These are phyloP conservation scores for Malassezia sp. DNA, from an alignment of 1,284 basidiomycete genomes.

Conservation along the genomic window DNA sequence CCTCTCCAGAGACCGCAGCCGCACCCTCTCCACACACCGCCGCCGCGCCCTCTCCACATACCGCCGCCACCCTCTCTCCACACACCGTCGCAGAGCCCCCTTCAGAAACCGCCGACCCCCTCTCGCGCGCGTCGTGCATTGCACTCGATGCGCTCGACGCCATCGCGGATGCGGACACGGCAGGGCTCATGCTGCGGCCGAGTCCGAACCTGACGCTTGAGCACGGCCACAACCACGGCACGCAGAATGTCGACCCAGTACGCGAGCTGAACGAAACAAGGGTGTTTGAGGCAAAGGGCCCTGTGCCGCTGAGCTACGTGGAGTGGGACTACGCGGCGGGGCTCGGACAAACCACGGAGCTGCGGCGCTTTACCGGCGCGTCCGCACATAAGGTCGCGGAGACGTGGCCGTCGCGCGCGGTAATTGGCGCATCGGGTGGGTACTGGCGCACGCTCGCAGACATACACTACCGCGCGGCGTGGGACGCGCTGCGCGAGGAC, in stretches of 20 bases:
- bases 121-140: too few relatives aligned
- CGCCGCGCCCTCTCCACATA: too few relatives aligned
- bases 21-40: too few relatives aligned
- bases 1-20: too few relatives aligned
- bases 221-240: constrained; percentile 5
- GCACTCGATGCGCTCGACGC: constrained; percentile 10
- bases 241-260: background rate
- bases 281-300: constrained; percentile 32
- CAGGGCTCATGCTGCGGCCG: constrained; percentile 5
- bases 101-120: too few relatives aligned
- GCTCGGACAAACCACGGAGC: constrained; percentile 18
- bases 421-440: constrained; percentile 30
- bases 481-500: constrained; percentile 22
- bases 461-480: constrained; percentile 14
- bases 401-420: constrained; percentile 13
- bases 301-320: constrained; percentile 41
- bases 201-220: constrained; percentile 1
- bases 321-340: constrained; percentile 41
- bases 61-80: too few relatives aligned
- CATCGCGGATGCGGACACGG: background rate
- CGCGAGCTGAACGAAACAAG: constrained; percentile 31
- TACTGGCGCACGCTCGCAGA: constrained; percentile 38
- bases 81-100: too few relatives aligned
- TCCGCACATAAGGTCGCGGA: constrained; percentile 19
- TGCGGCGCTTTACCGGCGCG: constrained; percentile 23